Base-by-base conservation (phyloP, 306 rosid genomes). In the Astragalus membranaceus region DNA sequence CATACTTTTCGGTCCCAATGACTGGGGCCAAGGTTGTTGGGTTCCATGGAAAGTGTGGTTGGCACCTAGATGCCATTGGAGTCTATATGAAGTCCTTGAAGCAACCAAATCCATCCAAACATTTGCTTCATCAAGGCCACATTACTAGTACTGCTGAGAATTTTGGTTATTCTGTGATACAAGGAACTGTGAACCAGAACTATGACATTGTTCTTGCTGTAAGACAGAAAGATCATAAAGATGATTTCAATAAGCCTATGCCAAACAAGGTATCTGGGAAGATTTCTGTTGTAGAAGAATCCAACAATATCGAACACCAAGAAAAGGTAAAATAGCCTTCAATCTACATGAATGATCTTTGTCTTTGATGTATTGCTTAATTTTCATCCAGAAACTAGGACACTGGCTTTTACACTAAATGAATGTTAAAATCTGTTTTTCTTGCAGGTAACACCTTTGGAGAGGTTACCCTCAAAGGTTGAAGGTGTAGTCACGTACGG, bases 21-120 rank as follows among this genome's bases (percentile, higher is more conserved):
- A 61, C 59, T 11, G 92, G 82, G 64, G 86, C 84, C 17, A 91
- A 84, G 83, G 85, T 94, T 79, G 97, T 91, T 37, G 97, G 99
- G 76, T 88, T 94, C 60, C 86, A 87, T 77, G 97, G 99, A 42
- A 87, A 69, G 79, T 78, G 82, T 61, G 86, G 89, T 49, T 85
- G 88, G 91, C 85, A 82, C 80, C 55, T 94, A 62, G 99, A 91
- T 80, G 84, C 99, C 58, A 91, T 94, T 58, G 99, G 97, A 61
- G 96, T 82, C 69, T 78, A 94, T 58, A 10, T 86, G 67, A 78
- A 83, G 78, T 83, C 95, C 11, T 32, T 81, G 80, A 77, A 81
- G 60, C 73, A 73, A 37, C 80, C 72, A 70, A 75, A 75, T 11
- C 83, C 75, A 10, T 47, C 84, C 49, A 82, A 75, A 64, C n/a